These are phyloP conservation scores for Aquilaria yunnanensis DNA, from an alignment of 345 rosid species.

Conservation along the genomic window DNA sequence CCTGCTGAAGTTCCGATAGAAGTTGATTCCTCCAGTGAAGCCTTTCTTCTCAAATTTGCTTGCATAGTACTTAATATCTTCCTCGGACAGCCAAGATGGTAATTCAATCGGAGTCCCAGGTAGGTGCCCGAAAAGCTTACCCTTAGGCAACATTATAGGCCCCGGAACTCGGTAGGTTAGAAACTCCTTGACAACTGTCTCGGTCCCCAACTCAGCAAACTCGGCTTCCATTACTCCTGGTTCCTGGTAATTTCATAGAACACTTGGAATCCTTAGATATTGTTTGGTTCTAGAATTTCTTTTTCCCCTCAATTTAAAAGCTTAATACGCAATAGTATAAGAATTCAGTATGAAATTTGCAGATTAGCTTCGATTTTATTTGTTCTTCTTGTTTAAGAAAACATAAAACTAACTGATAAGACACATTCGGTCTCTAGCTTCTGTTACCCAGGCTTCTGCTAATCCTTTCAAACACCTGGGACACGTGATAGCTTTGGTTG, in stretches of 20 bases:
- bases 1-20: slow-evolving; percentile 29
- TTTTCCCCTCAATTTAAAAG: too few species aligned
- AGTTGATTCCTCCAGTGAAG: slow-evolving; percentile 54
- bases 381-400: too few species aligned
- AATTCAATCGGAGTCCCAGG: slow-evolving; percentile 38
- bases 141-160: slow-evolving; percentile 1
- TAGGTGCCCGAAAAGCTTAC: not conserved
- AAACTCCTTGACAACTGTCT: slow-evolving; percentile 69
- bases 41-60: slow-evolving; percentile 61
- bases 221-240: slow-evolving; percentile 71
- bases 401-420: too few species aligned
- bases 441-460: too few species aligned
- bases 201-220: slow-evolving; percentile 50
- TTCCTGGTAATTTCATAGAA: slow-evolving; percentile 27
- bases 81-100: slow-evolving; percentile 64
- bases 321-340: too few species aligned
- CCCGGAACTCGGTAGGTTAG: slow-evolving; percentile 12
- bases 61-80: slow-evolving; percentile 54
- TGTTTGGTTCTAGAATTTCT: too few species aligned
- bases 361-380: too few species aligned
- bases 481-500: not conserved
- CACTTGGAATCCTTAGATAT: too few species aligned
- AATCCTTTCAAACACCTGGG: too few species aligned
- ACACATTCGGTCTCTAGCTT: too few species aligned
- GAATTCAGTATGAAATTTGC: too few species aligned